Evolutionary conservation across 768 basidiomycete genomes (phyloP).

Genomic region (Serpula lacrymans): DNA sequence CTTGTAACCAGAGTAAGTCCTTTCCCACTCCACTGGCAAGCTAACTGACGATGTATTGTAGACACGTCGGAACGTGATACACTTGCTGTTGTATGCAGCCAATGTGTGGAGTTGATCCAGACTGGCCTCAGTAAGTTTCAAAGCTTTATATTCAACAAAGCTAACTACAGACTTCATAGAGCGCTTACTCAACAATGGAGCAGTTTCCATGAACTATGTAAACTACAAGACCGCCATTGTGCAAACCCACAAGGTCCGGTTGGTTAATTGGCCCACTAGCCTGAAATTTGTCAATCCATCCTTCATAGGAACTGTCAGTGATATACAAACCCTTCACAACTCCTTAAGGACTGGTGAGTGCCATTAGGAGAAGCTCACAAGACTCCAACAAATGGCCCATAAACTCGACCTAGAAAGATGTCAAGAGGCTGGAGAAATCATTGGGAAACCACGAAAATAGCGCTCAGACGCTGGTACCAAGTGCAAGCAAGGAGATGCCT

Average conservation of each 20-base stretch:
- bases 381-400: neutral
- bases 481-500: too few relatives aligned
- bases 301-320: conserved; percentile 4
- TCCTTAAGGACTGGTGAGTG: neutral
- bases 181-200: neutral
- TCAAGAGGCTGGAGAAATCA: too few relatives aligned
- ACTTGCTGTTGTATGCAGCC: neutral
- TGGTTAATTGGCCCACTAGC: conserved; percentile 13
- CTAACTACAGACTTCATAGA: conserved; percentile 3
- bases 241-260: conserved; percentile 6
- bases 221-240: conserved; percentile 13
- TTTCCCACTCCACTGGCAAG: too few relatives aligned
- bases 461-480: too few relatives aligned
- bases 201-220: conserved; percentile 12
- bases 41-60: neutral
- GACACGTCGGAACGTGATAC: neutral
- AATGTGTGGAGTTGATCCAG: conserved; percentile 6
- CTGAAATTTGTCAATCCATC: conserved; percentile 7
- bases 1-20: conserved; percentile 7
- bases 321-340: conserved; percentile 4
- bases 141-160: neutral
- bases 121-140: conserved; percentile 10
- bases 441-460: too few relatives aligned
- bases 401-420: too few relatives aligned
- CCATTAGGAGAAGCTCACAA: conserved; percentile 1